These are phyloP conservation scores for Cercophora sp. DNA, from an alignment of 495 filamentous ascomycete genomes.

Conservation along the genomic window DNA sequence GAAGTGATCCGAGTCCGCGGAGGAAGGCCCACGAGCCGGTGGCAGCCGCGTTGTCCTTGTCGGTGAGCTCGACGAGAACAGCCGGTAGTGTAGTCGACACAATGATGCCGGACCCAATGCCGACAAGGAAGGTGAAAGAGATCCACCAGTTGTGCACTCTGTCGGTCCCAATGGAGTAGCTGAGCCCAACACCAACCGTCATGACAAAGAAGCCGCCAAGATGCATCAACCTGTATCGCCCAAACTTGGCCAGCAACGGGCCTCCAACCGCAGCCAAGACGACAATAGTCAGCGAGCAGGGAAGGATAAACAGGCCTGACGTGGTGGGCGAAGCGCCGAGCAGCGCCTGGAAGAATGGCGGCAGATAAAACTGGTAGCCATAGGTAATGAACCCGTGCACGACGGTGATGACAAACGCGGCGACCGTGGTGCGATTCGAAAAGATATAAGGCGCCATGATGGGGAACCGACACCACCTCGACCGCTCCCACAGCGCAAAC, in stretches of 20 bases:
- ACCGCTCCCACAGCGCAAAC: constrained; percentile 28
- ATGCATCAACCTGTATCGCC: constrained; percentile 45
- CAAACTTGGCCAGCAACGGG: constrained; percentile 36
- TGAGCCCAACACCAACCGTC: constrained; percentile 38
- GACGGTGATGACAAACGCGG: constrained; percentile 25
- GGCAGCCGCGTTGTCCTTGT: constrained; percentile 39
- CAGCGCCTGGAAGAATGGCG: constrained; percentile 48
- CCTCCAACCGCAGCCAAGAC: constrained; percentile 34
- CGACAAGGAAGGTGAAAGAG: constrained; percentile 28
- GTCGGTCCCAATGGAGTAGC: constrained; percentile 27
- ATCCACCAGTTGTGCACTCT: constrained; percentile 28
- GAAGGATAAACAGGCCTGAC: constrained; percentile 43
- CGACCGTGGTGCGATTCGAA: constrained; percentile 31
- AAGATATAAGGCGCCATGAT: constrained; percentile 35
- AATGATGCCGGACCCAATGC: constrained; percentile 32
- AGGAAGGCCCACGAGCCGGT: constrained; percentile 46
- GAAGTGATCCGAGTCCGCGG: constrained; percentile 43
- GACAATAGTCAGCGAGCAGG: constrained; percentile 40
- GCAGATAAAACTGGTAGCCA: constrained; percentile 45
- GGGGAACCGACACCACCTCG: constrained; percentile 23
- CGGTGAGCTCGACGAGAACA: constrained; percentile 31
- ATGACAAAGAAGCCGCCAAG: constrained; percentile 36
- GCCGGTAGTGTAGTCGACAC: constrained; percentile 30
- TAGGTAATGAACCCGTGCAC: constrained; percentile 29
- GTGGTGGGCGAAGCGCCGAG: constrained; percentile 28